These are phyloP conservation scores for Plasmopara halstedii DNA, from an alignment of 352 stramenopile genomes.

Conservation along the genomic window DNA sequence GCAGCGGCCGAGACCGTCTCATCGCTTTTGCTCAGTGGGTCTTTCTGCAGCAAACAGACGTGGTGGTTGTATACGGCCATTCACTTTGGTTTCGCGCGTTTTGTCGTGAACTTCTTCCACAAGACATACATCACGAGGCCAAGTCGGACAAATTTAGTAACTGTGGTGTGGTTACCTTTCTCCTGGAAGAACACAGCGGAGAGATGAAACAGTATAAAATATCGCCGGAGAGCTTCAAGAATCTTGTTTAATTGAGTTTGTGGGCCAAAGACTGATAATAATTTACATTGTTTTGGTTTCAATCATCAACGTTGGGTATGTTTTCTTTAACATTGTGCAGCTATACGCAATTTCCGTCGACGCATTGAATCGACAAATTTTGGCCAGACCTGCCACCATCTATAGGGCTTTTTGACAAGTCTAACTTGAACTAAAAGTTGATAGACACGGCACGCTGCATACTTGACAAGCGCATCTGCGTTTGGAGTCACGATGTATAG, in stretches of 20 bases:
- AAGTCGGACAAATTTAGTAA: slow-evolving; percentile 70
- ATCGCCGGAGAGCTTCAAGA: slow-evolving; percentile 39
- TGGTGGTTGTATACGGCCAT: slow-evolving; percentile 79
- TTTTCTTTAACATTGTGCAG: slow-evolving; percentile 2
- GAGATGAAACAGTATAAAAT: slow-evolving; percentile 29
- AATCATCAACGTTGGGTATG: neutral
- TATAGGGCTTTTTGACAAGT: slow-evolving; percentile 15
- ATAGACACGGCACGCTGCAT: slow-evolving; percentile 6
- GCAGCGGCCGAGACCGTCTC: slow-evolving; percentile 48
- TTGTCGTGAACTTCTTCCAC: slow-evolving; percentile 71
- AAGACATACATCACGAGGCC: slow-evolving; percentile 23
- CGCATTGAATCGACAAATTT: slow-evolving; percentile 11
- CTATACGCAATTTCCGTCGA: slow-evolving; percentile 9
- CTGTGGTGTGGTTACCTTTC: slow-evolving; percentile 69
- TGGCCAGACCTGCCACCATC: slow-evolving; percentile 23
- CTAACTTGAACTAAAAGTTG: slow-evolving; percentile 13
- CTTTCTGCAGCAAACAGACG: slow-evolving; percentile 43
- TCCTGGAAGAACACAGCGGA: slow-evolving; percentile 39
- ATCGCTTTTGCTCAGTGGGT: slow-evolving; percentile 60
- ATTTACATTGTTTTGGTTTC: neutral
- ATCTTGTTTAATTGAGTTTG: slow-evolving; percentile 19
- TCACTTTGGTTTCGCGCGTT: slow-evolving; percentile 84
- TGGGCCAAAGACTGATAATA: too few relatives aligned
- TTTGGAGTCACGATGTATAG: slow-evolving; percentile 25
- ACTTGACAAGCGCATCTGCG: slow-evolving; percentile 12